Evolutionary conservation across 805 yeast species (phyloP).

Genomic region (Myxozyma geophila): DNA sequence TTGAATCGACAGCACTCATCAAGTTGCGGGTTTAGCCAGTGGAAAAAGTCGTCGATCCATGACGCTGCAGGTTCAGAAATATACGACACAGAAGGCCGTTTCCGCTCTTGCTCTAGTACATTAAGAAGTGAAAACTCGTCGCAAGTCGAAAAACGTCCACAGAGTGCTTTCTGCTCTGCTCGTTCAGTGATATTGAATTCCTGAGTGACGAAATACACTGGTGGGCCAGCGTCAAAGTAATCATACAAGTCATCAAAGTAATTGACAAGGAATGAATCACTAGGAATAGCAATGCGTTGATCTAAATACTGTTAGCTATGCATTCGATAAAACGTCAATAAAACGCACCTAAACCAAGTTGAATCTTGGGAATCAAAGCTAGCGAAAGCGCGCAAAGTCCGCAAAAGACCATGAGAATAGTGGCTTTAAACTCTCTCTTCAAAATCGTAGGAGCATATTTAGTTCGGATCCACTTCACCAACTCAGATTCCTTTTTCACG

Average conservation of each 20-base stretch:
- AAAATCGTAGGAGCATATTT: slow-evolving; percentile 67
- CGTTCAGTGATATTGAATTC: slow-evolving; percentile 66
- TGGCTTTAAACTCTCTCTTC: slow-evolving; percentile 52
- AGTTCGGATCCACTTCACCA: slow-evolving; percentile 51
- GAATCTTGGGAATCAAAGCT: slow-evolving; percentile 66
- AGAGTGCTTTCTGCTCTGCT: slow-evolving; percentile 68
- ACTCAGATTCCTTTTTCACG: slow-evolving; percentile 32
- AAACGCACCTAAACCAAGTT: slow-evolving; percentile 62
- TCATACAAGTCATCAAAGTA: slow-evolving; percentile 78
- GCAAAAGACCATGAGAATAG: slow-evolving; percentile 59
- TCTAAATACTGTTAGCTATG: slow-evolving; percentile 48
- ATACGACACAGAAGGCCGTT: slow-evolving; percentile 64
- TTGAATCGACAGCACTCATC: slow-evolving; percentile 83
- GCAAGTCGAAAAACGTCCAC: slow-evolving; percentile 89
- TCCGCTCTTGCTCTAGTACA: slow-evolving; percentile 81
- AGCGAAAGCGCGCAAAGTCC: slow-evolving; percentile 71
- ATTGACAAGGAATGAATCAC: slow-evolving; percentile 75
- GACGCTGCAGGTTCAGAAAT: slow-evolving; percentile 82
- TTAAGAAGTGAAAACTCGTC: slow-evolving; percentile 77
- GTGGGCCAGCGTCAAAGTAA: slow-evolving; percentile 87
- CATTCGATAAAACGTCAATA: not conserved
- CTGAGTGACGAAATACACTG: slow-evolving; percentile 81
- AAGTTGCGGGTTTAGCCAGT: slow-evolving; percentile 83
- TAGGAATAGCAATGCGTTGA: slow-evolving; percentile 85
- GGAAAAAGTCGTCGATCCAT: slow-evolving; percentile 90